Conservation (phyloP, 805 yeast genomes). For the Candida parachauliodes region DNA sequence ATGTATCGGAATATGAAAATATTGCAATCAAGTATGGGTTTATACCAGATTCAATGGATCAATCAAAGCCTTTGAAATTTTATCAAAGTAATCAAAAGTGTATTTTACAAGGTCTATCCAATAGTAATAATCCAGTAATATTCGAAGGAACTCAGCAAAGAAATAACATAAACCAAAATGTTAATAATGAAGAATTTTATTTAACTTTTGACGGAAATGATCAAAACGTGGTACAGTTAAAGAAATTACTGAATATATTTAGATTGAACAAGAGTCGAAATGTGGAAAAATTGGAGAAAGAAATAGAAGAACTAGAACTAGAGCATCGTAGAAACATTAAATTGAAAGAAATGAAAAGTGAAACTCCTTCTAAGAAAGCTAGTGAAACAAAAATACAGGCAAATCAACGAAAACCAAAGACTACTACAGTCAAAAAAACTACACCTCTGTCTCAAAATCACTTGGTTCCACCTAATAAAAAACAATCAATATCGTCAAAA, state of each 20-base stretch:
- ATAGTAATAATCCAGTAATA: slow-evolving; percentile 21
- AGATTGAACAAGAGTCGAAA: slow-evolving; percentile 38
- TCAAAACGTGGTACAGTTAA: slow-evolving; percentile 18
- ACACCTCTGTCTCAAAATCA: slow-evolving; percentile 4
- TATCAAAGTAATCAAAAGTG: slow-evolving; percentile 32
- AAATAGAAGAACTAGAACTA: slow-evolving; percentile 12
- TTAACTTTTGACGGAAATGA: slow-evolving; percentile 19
- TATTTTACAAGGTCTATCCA: slow-evolving; percentile 27
- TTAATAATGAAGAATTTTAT: slow-evolving; percentile 27
- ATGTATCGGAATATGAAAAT: neutral
- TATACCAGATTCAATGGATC: slow-evolving; percentile 40
- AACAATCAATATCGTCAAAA: neutral
- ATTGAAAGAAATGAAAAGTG: neutral
- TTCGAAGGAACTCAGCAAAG: slow-evolving; percentile 38
- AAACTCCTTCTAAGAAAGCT: neutral
- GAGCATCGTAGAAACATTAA: neutral
- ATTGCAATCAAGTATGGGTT: slow-evolving; percentile 38
- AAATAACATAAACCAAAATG: slow-evolving; percentile 7
- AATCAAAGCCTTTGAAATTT: slow-evolving; percentile 26
- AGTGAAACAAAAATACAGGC: neutral
- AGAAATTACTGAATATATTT: slow-evolving; percentile 27
- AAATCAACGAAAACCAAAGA: too few species aligned
- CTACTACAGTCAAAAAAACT: neutral
- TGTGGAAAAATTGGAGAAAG: slow-evolving; percentile 23
- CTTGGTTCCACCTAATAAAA: slow-evolving; percentile 3